phyloP scores from a whole-genome alignment of 2,329 filamentous ascomycete species.

The Alternaria sp. region DNA sequence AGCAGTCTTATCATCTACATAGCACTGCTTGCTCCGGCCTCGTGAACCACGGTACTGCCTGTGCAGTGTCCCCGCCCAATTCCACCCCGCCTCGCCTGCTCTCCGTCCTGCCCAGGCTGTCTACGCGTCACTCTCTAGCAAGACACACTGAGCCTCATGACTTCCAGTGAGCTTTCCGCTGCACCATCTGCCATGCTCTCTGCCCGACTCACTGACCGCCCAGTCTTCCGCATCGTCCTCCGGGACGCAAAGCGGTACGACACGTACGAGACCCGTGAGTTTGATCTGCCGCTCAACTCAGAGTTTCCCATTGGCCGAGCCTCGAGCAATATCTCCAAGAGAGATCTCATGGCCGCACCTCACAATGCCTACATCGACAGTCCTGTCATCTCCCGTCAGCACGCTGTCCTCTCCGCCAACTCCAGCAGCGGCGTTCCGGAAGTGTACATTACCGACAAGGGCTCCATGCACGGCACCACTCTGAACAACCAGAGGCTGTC shows the following conservation, averaged over 20 bases:
- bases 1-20: neutral
- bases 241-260: slow-evolving; percentile 54
- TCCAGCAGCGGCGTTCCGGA: slow-evolving; percentile 25
- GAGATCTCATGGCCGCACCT: slow-evolving; percentile 52
- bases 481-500: slow-evolving; percentile 57
- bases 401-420: slow-evolving; percentile 61
- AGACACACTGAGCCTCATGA: slow-evolving; percentile 17
- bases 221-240: slow-evolving; percentile 46
- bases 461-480: slow-evolving; percentile 70
- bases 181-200: slow-evolving; percentile 2
- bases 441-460: slow-evolving; percentile 63
- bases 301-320: slow-evolving; percentile 54
- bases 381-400: slow-evolving; percentile 74
- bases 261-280: slow-evolving; percentile 40
- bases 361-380: slow-evolving; percentile 75
- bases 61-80: slow-evolving; percentile 10
- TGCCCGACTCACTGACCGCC: slow-evolving; percentile 18
- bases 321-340: slow-evolving; percentile 52
- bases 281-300: slow-evolving; percentile 38
- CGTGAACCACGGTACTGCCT: slow-evolving; percentile 15
- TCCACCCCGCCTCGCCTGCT: slow-evolving; percentile 19
- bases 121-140: neutral
- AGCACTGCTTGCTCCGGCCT: slow-evolving; percentile 2
- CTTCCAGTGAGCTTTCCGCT: slow-evolving; percentile 23
- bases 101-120: neutral